These are phyloP conservation scores for Clavariopsis aquatica DNA, from an alignment of 495 filamentous ascomycete genomes.

Conservation along the genomic window DNA sequence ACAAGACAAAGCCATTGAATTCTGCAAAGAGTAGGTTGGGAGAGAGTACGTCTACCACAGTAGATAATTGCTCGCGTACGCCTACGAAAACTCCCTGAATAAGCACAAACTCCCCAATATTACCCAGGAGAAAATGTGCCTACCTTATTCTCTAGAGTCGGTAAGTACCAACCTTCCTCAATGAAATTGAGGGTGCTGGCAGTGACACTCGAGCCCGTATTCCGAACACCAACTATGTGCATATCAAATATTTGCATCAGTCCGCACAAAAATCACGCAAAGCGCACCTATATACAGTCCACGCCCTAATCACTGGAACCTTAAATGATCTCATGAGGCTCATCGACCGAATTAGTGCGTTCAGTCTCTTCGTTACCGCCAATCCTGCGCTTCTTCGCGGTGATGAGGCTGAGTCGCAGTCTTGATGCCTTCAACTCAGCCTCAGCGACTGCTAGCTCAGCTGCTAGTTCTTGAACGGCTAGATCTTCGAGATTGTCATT, in stretches of 20 bases:
- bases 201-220: neutral
- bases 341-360: neutral
- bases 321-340: neutral
- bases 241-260: neutral
- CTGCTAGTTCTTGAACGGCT: neutral
- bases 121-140: too few relatives aligned
- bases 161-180: too few relatives aligned
- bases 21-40: too few relatives aligned
- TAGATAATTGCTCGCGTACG: too few relatives aligned
- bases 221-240: neutral
- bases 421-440: constrained; percentile 10
- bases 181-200: too few relatives aligned
- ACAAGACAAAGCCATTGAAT: too few relatives aligned
- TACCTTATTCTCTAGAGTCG: too few relatives aligned
- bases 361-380: neutral
- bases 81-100: too few relatives aligned
- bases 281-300: neutral
- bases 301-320: neutral
- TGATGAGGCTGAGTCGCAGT: neutral
- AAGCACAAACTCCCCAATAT: too few relatives aligned
- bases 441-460: constrained; percentile 18
- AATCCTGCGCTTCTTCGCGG: neutral
- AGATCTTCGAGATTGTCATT: neutral
- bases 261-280: neutral
- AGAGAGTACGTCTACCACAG: neutral